Evolutionary conservation across 169 alveolate genomes (phyloP).

Genomic region (Cryptosporidium andersoni): DNA sequence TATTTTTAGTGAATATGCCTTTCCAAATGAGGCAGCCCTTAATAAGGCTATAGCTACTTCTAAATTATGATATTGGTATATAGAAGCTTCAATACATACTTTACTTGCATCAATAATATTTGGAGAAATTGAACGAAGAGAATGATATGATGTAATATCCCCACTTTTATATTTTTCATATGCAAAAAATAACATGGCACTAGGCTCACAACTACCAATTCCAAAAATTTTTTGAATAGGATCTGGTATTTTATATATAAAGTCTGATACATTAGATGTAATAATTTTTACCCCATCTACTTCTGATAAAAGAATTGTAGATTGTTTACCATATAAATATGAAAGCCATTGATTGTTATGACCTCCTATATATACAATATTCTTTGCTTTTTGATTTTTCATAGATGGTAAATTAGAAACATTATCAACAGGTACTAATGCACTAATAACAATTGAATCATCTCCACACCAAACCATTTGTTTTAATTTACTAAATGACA

Average conservation of each 20-base stretch:
- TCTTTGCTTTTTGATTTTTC: constrained; percentile 33
- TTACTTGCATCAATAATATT: constrained; percentile 79
- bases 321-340: constrained; percentile 73
- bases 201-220: constrained; percentile 80
- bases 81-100: constrained; percentile 81
- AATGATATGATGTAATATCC: constrained; percentile 81
- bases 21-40: constrained; percentile 60
- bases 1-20: not conserved
- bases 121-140: constrained; percentile 79
- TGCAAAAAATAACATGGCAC: constrained; percentile 82
- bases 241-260: constrained; percentile 74
- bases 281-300: constrained; percentile 77
- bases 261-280: constrained; percentile 75
- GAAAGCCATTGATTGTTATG: constrained; percentile 80
- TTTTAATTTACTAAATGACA: constrained; percentile 46
- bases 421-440: not conserved
- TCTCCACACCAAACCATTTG: constrained; percentile 82
- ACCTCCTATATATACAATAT: constrained; percentile 78
- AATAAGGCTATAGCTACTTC: constrained; percentile 47
- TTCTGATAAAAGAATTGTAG: constrained; percentile 73
- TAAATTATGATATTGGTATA: constrained; percentile 75
- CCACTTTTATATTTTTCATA: constrained; percentile 79
- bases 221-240: constrained; percentile 77
- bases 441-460: constrained; percentile 79
- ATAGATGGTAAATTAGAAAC: not conserved